phyloP scores from a whole-genome alignment of 768 basidiomycete species.

The Leccinum subgranulosum region DNA sequence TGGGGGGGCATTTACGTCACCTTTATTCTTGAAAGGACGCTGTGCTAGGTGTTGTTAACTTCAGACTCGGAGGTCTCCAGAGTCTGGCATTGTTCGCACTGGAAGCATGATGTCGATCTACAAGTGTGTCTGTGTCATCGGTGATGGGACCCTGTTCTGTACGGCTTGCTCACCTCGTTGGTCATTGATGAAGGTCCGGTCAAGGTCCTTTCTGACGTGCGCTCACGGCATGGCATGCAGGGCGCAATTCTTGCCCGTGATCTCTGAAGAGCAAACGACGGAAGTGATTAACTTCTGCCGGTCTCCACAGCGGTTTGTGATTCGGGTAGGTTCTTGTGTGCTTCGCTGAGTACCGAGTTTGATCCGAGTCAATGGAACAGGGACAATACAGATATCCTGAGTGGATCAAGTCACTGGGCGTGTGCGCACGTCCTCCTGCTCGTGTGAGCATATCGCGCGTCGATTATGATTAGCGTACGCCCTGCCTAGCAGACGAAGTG shows the following conservation, averaged over 20 bases:
- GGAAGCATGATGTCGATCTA: constrained; percentile 55
- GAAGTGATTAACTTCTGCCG: constrained; percentile 57
- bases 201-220: constrained; percentile 2
- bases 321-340: constrained; percentile 31
- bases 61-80: constrained; percentile 32
- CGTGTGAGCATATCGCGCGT: constrained; percentile 38
- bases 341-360: not conserved
- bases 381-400: not conserved
- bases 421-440: constrained; percentile 1
- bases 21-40: not conserved
- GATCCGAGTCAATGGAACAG: not conserved
- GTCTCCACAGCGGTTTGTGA: constrained; percentile 53
- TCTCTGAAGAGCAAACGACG: constrained; percentile 46
- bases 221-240: constrained; percentile 30
- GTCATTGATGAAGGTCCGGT: not conserved
- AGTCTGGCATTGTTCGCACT: constrained; percentile 54
- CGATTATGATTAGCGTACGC: constrained; percentile 38
- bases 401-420: not conserved
- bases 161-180: constrained; percentile 22
- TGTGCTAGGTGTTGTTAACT: constrained; percentile 21
- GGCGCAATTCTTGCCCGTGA: constrained; percentile 56
- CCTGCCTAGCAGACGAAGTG: not conserved
- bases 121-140: constrained; percentile 57
- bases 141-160: constrained; percentile 65
- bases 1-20: constrained; percentile 5